These are phyloP conservation scores for Penicillium salamii DNA, from an alignment of 495 filamentous ascomycete species.

Conservation along the genomic window DNA sequence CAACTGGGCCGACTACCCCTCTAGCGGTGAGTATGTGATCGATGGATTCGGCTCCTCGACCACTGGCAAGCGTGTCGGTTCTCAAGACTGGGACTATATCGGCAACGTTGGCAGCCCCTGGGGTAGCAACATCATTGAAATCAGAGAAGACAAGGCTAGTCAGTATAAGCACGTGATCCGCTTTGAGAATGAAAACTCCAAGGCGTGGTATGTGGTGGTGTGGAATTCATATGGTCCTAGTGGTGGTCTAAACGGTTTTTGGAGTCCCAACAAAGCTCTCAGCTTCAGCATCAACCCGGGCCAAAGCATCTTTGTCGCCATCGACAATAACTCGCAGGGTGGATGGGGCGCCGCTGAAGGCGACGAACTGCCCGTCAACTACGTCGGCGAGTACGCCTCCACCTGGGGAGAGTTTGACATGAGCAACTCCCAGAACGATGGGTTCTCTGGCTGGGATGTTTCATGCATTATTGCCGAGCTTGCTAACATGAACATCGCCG, in stretches of 20 bases:
- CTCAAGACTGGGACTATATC: constrained; percentile 23
- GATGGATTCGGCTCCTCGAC: constrained; percentile 30
- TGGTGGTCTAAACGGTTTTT: constrained; percentile 38
- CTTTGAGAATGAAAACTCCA: constrained; percentile 38
- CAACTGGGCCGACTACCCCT: constrained; percentile 25
- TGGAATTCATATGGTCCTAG: constrained; percentile 53
- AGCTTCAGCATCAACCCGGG: constrained; percentile 38
- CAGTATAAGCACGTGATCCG: constrained; percentile 46
- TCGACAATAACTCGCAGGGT: constrained; percentile 46
- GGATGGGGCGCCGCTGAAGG: constrained; percentile 38
- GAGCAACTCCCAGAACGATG: constrained; percentile 43
- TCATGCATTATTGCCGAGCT: constrained; percentile 46
- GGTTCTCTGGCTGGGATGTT: constrained; percentile 52
- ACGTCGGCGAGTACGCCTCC: constrained; percentile 36
- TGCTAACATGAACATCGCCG: constrained; percentile 30
- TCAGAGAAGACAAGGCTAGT: constrained; percentile 33
- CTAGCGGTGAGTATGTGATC: constrained; percentile 21
- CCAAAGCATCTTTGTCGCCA: constrained; percentile 43
- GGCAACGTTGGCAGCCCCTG: constrained; percentile 52
- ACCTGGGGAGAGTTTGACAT: constrained; percentile 59
- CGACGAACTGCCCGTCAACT: constrained; percentile 21
- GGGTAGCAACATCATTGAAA: constrained; percentile 52
- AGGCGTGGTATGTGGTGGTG: constrained; percentile 43
- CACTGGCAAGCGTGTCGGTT: constrained; percentile 15
- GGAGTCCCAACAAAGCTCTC: constrained; percentile 37